Evolutionary conservation across 2,329 filamentous ascomycete genomes (phyloP).

Genomic region (Fonsecaea monophora): DNA sequence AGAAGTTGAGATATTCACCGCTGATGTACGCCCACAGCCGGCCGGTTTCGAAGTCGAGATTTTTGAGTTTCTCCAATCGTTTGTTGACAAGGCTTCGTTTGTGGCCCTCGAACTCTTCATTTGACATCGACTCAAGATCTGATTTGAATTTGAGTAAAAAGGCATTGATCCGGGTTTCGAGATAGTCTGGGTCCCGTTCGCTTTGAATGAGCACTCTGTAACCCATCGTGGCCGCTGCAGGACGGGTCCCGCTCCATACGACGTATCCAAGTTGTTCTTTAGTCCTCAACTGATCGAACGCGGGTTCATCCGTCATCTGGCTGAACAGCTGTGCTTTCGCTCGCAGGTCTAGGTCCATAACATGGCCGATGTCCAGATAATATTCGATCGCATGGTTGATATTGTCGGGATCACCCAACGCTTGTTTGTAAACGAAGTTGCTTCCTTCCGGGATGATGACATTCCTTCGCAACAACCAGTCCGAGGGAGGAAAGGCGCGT

Average conservation of each 20-base stretch:
- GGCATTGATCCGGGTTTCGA: slow-evolving; percentile 85
- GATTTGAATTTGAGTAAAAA: slow-evolving; percentile 75
- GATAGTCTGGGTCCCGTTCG: slow-evolving; percentile 80
- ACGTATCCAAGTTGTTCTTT: slow-evolving; percentile 97
- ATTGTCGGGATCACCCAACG: slow-evolving; percentile 83
- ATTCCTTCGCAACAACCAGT: slow-evolving; percentile 80
- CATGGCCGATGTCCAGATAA: slow-evolving; percentile 72
- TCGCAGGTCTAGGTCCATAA: slow-evolving; percentile 71
- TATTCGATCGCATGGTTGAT: slow-evolving; percentile 88
- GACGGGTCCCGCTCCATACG: slow-evolving; percentile 80
- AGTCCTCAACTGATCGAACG: slow-evolving; percentile 91
- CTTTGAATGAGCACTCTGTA: slow-evolving; percentile 94
- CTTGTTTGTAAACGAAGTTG: slow-evolving; percentile 83
- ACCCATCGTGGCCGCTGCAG: slow-evolving; percentile 77
- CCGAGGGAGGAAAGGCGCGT: slow-evolving; percentile 72
- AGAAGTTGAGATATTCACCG: slow-evolving; percentile 87
- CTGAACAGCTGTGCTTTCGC: slow-evolving; percentile 82
- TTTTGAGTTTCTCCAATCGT: slow-evolving; percentile 89
- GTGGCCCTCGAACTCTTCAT: slow-evolving; percentile 85
- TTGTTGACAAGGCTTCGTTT: slow-evolving; percentile 89
- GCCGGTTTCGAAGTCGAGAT: slow-evolving; percentile 81
- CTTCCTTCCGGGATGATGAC: slow-evolving; percentile 78
- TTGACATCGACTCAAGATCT: slow-evolving; percentile 75
- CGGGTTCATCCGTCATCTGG: slow-evolving; percentile 90
- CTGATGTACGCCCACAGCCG: slow-evolving; percentile 86